These are phyloP conservation scores for Cicer chorassanicum DNA, from an alignment of 306 rosid species.

Conservation along the genomic window DNA sequence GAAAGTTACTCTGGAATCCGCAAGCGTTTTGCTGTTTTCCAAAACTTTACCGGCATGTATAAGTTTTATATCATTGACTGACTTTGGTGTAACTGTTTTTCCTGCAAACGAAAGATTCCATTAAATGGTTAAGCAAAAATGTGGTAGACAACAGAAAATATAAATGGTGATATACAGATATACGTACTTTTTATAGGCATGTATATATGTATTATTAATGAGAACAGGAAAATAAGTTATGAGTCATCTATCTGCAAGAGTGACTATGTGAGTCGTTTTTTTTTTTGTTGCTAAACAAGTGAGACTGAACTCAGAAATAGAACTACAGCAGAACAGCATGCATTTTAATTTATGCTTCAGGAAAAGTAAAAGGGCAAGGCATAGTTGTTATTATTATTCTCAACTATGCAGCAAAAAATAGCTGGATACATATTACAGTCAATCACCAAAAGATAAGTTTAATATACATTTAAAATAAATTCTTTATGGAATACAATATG, in stretches of 20 bases:
- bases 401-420: slow-evolving; percentile 15
- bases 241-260: slow-evolving; percentile 39
- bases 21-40: slow-evolving; percentile 68
- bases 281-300: slow-evolving; percentile 17
- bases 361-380: not conserved
- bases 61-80: slow-evolving; percentile 63
- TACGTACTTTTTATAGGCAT: slow-evolving; percentile 1
- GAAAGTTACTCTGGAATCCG: slow-evolving; percentile 62
- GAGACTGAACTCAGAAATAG: slow-evolving; percentile 10
- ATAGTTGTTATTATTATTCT: not conserved
- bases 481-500: not conserved
- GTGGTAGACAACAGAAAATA: slow-evolving; percentile 1
- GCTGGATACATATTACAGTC: slow-evolving; percentile 21
- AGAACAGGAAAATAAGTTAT: slow-evolving; percentile 6
- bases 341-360: slow-evolving; percentile 26
- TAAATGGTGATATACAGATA: not conserved
- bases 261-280: not conserved
- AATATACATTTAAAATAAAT: not conserved
- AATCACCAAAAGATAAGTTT: slow-evolving; percentile 7
- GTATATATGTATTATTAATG: slow-evolving; percentile 15
- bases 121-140: slow-evolving; percentile 30
- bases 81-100: slow-evolving; percentile 63
- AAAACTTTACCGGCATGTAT: slow-evolving; percentile 74
- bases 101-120: slow-evolving; percentile 53
- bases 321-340: not conserved